These are phyloP conservation scores for Amesomyces nigricolor DNA, from an alignment of 2,329 filamentous ascomycete species.

Conservation along the genomic window DNA sequence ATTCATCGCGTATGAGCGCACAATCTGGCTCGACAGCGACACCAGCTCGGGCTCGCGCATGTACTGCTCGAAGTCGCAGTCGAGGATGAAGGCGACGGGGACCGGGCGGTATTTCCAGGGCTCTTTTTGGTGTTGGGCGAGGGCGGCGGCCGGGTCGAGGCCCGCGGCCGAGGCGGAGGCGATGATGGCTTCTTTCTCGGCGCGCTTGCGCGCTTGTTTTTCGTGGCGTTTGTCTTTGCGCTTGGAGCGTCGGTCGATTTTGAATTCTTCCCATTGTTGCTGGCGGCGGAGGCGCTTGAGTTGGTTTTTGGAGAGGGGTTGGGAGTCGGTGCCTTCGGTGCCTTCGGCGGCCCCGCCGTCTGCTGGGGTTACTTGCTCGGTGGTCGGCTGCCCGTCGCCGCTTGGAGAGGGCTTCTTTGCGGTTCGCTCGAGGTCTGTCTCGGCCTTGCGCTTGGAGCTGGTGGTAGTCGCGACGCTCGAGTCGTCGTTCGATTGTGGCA, in stretches of 20 bases:
- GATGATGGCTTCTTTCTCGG: constrained; percentile 45
- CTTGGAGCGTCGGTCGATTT: constrained; percentile 49
- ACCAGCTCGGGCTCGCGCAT: constrained; percentile 85
- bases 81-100: constrained; percentile 75
- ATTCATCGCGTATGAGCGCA: constrained; percentile 86
- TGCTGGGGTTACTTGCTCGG: background rate
- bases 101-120: constrained; percentile 44
- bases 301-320: constrained; percentile 72
- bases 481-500: background rate
- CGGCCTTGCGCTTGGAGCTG: constrained; percentile 26
- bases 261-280: constrained; percentile 70
- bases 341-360: constrained; percentile 3
- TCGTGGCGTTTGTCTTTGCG: constrained; percentile 51
- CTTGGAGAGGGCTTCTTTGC: constrained; percentile 14
- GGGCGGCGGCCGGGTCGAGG: constrained; percentile 35
- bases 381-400: constrained; percentile 1
- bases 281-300: constrained; percentile 70
- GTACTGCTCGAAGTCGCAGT: constrained; percentile 85
- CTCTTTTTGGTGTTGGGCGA: constrained; percentile 28
- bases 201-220: constrained; percentile 43
- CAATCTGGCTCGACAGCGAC: constrained; percentile 78
- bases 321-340: background rate
- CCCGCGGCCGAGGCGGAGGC: constrained; percentile 40
- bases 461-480: background rate
- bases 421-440: constrained; percentile 20